Base-by-base conservation (phyloP, 768 basidiomycete species). In the Phlebiopsis gigantea region DNA sequence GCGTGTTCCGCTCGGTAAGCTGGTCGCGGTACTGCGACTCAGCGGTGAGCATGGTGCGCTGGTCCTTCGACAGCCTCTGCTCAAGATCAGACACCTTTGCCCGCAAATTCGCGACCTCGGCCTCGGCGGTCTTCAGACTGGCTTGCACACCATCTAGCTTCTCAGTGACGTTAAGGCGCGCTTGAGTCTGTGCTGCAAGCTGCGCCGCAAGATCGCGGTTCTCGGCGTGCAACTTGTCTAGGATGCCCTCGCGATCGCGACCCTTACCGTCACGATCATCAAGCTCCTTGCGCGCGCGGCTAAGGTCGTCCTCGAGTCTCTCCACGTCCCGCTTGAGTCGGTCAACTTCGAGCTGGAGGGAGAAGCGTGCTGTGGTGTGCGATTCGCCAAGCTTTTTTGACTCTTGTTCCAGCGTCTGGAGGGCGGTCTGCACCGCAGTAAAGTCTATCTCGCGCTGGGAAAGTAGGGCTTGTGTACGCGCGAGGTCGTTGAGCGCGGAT, bases 21-120 rank as follows among this genome's bases (percentile, higher is more conserved):
- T 98, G 95, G 71, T 96, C 91, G 25, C 94, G 79, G 66, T 90
- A 93, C 71, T 92, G 87, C 53, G 73, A 81, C 71, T 96, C 93
- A 2, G 85, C 83, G 22, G 72, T 69, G 60, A 91, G 68, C 57
- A 93, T 67, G 42, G 82, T 77, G 34, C 89, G 77, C 69, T 93
- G 90, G 60, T 94, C 93, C 70, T 91, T 92, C 41, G 83, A 81
- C 60, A 95, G 70, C 56, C 91, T 76, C 58, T 79, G 77, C 73
- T 98, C 96, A 46, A 97, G 73, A 24, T 93, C 90, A 17, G 78
- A 75, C 2, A 87, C 77, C 49, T 83, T 83, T 2, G 80, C 71
- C 48, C 85, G 86, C 43, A 85, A 77, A 0, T 68, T 69, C 2
- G 74, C 72, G 7, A 85, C 72, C 58, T 98, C 94, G 0, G 73